Evolutionary conservation across 768 basidiomycete genomes (phyloP).

Genomic region (Pholiota conissans): DNA sequence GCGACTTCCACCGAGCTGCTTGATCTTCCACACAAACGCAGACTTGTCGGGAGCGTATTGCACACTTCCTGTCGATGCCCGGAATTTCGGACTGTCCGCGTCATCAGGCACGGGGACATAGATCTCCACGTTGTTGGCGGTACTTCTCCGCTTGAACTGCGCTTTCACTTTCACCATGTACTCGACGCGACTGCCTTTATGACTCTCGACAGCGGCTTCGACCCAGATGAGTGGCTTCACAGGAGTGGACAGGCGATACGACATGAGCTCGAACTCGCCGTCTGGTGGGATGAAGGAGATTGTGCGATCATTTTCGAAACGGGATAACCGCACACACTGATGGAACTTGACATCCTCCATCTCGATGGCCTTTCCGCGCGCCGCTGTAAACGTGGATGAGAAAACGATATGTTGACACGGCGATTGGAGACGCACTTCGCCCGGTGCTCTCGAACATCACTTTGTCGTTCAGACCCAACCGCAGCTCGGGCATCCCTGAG

Average conservation of each 20-base stretch:
- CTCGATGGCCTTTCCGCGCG: constrained; percentile 96
- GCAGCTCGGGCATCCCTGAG: constrained; percentile 98
- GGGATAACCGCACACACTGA: constrained; percentile 95
- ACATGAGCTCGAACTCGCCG: constrained; percentile 98
- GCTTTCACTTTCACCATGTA: constrained; percentile 96
- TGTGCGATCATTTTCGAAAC: constrained; percentile 98
- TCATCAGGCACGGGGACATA: constrained; percentile 99
- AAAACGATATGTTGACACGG: background rate
- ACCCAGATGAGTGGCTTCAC: constrained; percentile 98
- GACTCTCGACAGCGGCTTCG: constrained; percentile 94
- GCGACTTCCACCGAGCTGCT: constrained; percentile 91
- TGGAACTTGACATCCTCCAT: constrained; percentile 99
- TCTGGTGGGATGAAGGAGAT: constrained; percentile 99
- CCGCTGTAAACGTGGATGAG: constrained; percentile 43
- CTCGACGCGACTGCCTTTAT: constrained; percentile 90
- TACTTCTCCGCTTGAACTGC: constrained; percentile 95
- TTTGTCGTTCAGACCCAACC: constrained; percentile 96
- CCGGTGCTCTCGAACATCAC: constrained; percentile 99
- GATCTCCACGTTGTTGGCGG: constrained; percentile 98
- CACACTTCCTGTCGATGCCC: constrained; percentile 94
- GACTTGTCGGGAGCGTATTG: constrained; percentile 98
- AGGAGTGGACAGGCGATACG: constrained; percentile 92
- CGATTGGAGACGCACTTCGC: constrained; percentile 60
- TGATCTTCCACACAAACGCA: constrained; percentile 99
- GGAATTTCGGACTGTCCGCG: constrained; percentile 96